Percentiles rank a stretch among this genome's conserved stretches.
These are phyloP conservation scores for Boletus holoroseus DNA, from an alignment of 1,284 basidiomycete genomes.

Conservation along the genomic window DNA sequence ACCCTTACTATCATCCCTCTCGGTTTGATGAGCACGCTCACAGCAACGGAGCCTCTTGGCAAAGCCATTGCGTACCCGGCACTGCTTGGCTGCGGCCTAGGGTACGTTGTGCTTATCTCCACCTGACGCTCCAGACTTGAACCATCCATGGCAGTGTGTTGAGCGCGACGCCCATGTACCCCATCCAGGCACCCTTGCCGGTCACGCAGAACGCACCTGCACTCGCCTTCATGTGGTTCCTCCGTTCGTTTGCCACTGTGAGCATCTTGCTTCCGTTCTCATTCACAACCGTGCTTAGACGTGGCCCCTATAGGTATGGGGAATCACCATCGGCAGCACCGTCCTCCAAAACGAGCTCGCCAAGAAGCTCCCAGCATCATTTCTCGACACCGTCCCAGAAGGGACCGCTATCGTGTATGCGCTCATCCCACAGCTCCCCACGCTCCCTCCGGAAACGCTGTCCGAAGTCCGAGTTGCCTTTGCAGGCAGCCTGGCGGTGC, in stretches of 20 bases:
- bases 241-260: conserved; percentile 26
- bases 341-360: neutral
- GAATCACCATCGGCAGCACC: neutral
- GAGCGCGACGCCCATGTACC: conserved; percentile 10
- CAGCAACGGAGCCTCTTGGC: conserved; percentile 1
- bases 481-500: conserved; percentile 1
- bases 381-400: neutral
- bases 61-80: neutral
- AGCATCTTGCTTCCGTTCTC: neutral
- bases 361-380: neutral
- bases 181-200: conserved; percentile 35
- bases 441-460: neutral
- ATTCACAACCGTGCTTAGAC: too few relatives aligned
- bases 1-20: neutral
- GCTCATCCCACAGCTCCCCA: neutral
- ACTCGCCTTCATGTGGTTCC: conserved; percentile 31
- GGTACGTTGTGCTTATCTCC: neutral
- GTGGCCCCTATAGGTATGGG: neutral
- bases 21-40: conserved; percentile 7
- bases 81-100: conserved; percentile 7
- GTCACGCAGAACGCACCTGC: conserved; percentile 29
- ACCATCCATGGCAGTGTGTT: neutral
- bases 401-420: neutral
- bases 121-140: neutral
- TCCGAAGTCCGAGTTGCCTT: conserved; percentile 2